Conservation (phyloP, 2,329 filamentous ascomycete genomes). For the Incumbomyces delicatus region DNA sequence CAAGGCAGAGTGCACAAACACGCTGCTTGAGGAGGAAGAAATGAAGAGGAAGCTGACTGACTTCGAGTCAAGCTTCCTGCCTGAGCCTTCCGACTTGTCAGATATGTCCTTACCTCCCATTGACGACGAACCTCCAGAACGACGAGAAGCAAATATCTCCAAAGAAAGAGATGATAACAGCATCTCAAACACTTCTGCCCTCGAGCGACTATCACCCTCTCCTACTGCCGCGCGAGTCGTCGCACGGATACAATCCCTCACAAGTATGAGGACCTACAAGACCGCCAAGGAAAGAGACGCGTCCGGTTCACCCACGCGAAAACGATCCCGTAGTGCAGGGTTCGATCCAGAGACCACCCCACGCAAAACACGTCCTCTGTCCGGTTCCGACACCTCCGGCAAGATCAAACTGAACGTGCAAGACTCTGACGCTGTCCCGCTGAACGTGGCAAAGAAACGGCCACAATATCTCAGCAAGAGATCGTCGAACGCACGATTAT, state of each 20-base stretch:
- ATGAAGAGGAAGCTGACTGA: conserved; percentile 52
- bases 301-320: conserved; percentile 9
- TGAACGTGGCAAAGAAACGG: conserved; percentile 26
- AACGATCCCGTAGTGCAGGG: conserved; percentile 1
- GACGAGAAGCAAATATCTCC: not conserved
- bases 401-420: conserved; percentile 3
- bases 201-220: conserved; percentile 36
- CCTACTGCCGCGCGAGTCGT: conserved; percentile 34
- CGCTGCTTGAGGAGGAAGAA: conserved; percentile 45
- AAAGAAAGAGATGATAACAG: not conserved
- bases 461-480: conserved; percentile 48
- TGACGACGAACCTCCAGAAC: conserved; percentile 10
- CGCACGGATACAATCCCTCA: conserved; percentile 29
- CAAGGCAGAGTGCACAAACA: conserved; percentile 12
- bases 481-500: conserved; percentile 49
- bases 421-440: conserved; percentile 1
- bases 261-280: conserved; percentile 24
- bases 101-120: conserved; percentile 17
- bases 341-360: conserved; percentile 8
- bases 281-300: conserved; percentile 20
- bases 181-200: conserved; percentile 27
- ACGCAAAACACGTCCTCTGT: not conserved
- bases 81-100: conserved; percentile 41
- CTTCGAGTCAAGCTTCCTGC: conserved; percentile 54
- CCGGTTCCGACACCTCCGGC: conserved; percentile 2